Evolutionary conservation across 257 asterid species (phyloP), one percentile per base, ranked within the genome.

Genomic region (Fraxinus pennsylvanica): DNA sequence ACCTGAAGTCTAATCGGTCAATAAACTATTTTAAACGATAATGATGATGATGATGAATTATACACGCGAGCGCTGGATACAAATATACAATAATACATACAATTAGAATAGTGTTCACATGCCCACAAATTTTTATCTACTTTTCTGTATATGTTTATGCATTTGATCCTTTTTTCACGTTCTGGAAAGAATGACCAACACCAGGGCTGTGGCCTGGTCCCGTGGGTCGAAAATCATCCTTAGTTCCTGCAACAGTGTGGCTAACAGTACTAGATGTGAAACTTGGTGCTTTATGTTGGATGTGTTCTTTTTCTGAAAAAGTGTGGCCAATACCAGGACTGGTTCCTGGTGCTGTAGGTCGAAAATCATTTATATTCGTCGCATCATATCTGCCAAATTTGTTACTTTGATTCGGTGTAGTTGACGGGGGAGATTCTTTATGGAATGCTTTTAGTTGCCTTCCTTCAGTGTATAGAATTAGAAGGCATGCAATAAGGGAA

Each of bases 311-410:
- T 78, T 71, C 81, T 12, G 38, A 50, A 78, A 70, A 74, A 15
- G 82, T 74, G 80, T 92, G 97, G 33, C 94, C 96, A 15, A 89
- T 76, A 38, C 96, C 92, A 17, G 96, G 96, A 78, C 97, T 92
- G 80, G 85, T 84, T 71, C 97, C 95, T 15, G 90, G 91, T 47
- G 81, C 63, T 4, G 91, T 89, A 9, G 89, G 86, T 74, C 83
- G 85, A 76, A 86, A 79, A 71, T 85, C 84, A 32, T 79, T 72
- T 13, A 72, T 39, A 52, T 6, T 66, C 19, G 76, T 36, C 38
- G 22, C 68, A 73, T 73, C 76, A 74, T 76, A 76, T 38, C 75
- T 67, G 32, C 63, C 52, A 19, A 74, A 22, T 73, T 80, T 74
- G 22, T 70, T 68, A 61, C 45, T 33, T 32, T 41, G 71, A 77